A percentile compares a stretch with the other conserved stretches of the same genome.
These are phyloP conservation scores for Heterococcus sp. DNA, from an alignment of 108 stramenopile genomes.

Conservation along the genomic window DNA sequence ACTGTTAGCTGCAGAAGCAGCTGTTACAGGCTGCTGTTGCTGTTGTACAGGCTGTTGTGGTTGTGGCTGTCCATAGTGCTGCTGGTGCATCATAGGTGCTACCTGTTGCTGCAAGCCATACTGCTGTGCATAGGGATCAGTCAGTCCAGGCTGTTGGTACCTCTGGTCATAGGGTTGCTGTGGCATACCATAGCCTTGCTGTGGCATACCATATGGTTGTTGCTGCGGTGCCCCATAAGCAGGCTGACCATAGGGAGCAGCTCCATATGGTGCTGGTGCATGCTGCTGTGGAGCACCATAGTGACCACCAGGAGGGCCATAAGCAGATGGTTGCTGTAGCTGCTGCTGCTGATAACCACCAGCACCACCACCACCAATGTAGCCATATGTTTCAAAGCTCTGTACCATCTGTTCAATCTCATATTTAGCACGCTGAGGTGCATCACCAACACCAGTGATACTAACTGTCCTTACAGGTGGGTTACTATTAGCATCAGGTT, in stretches of 20 bases:
- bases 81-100: conserved; percentile 14
- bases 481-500: conserved; percentile 61
- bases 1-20: no score
- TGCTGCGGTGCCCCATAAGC: conserved; percentile 9
- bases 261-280: conserved; percentile 38
- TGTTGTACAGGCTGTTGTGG: conserved; percentile 20
- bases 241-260: conserved; percentile 43
- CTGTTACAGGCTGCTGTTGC: conserved; percentile 15
- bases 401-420: conserved; percentile 54
- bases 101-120: no score
- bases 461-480: conserved; percentile 48
- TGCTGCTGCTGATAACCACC: conserved; percentile 8
- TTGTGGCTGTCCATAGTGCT: conserved; percentile 1
- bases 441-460: conserved; percentile 59
- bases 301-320: conserved; percentile 42
- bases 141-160: conserved; percentile 37
- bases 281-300: conserved; percentile 22
- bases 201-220: conserved; percentile 41
- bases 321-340: background rate
- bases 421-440: conserved; percentile 50
- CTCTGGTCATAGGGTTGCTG: conserved; percentile 4
- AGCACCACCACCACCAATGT: conserved; percentile 4
- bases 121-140: no score
- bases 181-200: conserved; percentile 28
- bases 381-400: conserved; percentile 11